Percentiles rank a stretch among this genome's conserved stretches.
Evolutionary conservation across 495 filamentous ascomycete species (phyloP).

Genomic region (Penicillium tannophilum): DNA sequence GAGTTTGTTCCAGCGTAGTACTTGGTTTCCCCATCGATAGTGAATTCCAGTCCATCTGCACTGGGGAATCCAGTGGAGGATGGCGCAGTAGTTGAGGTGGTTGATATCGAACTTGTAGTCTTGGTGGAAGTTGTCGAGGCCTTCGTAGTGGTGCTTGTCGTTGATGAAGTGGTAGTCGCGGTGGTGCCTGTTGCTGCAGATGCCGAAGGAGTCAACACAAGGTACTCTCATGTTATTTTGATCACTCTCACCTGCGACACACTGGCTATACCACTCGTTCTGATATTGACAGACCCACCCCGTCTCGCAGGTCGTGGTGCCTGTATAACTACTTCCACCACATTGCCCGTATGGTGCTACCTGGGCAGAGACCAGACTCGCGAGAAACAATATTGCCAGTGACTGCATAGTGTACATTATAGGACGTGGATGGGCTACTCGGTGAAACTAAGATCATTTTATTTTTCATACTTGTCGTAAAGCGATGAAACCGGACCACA

Average conservation of each 20-base stretch:
- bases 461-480: background rate
- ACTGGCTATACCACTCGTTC: conserved; percentile 45
- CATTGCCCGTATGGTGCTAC: conserved; percentile 38
- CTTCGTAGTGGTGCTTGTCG: conserved; percentile 4
- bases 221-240: background rate
- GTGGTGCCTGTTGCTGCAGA: background rate
- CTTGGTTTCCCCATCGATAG: conserved; percentile 60
- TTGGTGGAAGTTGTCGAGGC: conserved; percentile 18
- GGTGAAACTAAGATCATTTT: background rate
- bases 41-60: conserved; percentile 57
- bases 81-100: conserved; percentile 11
- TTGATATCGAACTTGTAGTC: conserved; percentile 2
- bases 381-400: conserved; percentile 18
- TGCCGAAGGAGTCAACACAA: background rate
- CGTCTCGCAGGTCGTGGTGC: conserved; percentile 29
- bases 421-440: background rate
- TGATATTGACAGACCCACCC: conserved; percentile 35
- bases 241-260: conserved; percentile 25
- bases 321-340: conserved; percentile 34
- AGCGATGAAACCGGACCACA: background rate
- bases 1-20: conserved; percentile 72
- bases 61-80: conserved; percentile 45
- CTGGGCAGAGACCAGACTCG: conserved; percentile 28
- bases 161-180: background rate
- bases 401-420: conserved; percentile 6